Conservation (phyloP, 1,139 yeast genomes). For the Arxiozyma slooffiae region DNA sequence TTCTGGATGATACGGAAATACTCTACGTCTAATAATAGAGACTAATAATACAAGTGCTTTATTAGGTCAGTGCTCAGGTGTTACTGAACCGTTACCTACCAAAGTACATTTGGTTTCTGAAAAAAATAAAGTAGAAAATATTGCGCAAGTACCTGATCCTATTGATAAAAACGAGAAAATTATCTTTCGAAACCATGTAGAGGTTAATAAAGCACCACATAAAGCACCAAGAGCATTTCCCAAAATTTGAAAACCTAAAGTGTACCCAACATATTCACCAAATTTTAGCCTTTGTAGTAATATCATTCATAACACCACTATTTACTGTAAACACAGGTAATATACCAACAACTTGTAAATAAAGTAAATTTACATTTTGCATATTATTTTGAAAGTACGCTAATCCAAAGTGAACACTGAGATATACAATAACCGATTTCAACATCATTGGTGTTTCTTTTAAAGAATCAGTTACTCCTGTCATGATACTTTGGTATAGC, state of each 20-base stretch:
- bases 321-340: conserved; percentile 62
- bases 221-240: conserved; percentile 75
- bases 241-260: conserved; percentile 52
- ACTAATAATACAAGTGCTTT: conserved; percentile 37
- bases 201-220: conserved; percentile 57
- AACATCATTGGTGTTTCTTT: conserved; percentile 64
- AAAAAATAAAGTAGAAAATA: conserved; percentile 35
- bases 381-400: conserved; percentile 42
- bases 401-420: conserved; percentile 51
- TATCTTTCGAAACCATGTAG: conserved; percentile 60
- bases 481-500: conserved; percentile 52
- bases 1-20: conserved; percentile 30
- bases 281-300: conserved; percentile 50
- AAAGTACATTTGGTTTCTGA: conserved; percentile 67
- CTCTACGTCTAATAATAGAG: conserved; percentile 17
- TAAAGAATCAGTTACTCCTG: conserved; percentile 53
- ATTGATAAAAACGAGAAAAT: conserved; percentile 68
- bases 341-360: conserved; percentile 60
- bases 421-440: conserved; percentile 41
- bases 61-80: conserved; percentile 36
- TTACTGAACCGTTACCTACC: conserved; percentile 57
- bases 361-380: conserved; percentile 45
- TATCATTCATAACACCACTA: conserved; percentile 60
- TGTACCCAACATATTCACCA: conserved; percentile 56
- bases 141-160: conserved; percentile 39